These are phyloP conservation scores for Mucor irregularis DNA, from an alignment of 371 early-diverging fungal genomes.

Conservation along the genomic window DNA sequence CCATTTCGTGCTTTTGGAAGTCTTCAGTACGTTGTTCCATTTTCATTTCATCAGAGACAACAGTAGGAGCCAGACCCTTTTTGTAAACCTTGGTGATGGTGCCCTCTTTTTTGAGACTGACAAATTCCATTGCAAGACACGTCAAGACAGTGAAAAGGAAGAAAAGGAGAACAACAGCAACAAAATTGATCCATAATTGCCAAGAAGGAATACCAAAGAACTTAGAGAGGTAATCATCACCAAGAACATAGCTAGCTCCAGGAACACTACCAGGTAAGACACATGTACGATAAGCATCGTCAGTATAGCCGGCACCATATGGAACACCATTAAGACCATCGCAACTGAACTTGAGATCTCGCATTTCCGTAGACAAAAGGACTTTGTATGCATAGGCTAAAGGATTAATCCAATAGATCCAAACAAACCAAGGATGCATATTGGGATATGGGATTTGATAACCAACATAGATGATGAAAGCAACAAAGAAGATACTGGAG, in stretches of 20 bases:
- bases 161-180: conserved; percentile 52
- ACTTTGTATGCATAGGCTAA: conserved; percentile 66
- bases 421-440: conserved; percentile 73
- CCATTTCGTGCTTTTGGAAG: conserved; percentile 28
- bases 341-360: conserved; percentile 33
- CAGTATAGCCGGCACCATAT: conserved; percentile 43
- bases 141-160: conserved; percentile 50
- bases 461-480: conserved; percentile 61
- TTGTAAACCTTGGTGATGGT: conserved; percentile 58
- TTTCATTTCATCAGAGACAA: conserved; percentile 24
- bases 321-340: conserved; percentile 50
- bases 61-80: conserved; percentile 30
- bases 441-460: conserved; percentile 58
- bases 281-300: conserved; percentile 54
- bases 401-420: conserved; percentile 73
- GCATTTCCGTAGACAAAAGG: conserved; percentile 69
- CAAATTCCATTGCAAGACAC: conserved; percentile 52
- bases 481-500: conserved; percentile 57
- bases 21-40: conserved; percentile 10
- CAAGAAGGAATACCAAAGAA: conserved; percentile 1
- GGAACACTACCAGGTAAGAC: conserved; percentile 51
- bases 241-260: conserved; percentile 46
- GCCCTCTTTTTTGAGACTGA: conserved; percentile 44
- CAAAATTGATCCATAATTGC: conserved; percentile 57
- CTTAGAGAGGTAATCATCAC: conserved; percentile 48